Evolutionary conservation across 1,284 basidiomycete species (phyloP).

Genomic region (Moesziomyces globuligerus): DNA sequence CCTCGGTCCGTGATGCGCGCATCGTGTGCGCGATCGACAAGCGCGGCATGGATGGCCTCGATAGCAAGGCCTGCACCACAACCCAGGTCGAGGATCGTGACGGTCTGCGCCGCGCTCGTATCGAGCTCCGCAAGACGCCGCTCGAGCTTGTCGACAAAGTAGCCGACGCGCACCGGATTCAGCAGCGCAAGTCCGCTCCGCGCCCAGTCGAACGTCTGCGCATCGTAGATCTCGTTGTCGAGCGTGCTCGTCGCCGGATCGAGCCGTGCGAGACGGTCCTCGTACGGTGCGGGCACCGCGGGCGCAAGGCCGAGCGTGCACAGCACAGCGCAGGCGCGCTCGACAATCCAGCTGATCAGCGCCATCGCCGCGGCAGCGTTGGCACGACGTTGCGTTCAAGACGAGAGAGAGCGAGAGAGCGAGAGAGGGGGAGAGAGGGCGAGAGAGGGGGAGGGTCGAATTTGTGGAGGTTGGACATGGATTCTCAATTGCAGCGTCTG

Average conservation of each 20-base stretch:
- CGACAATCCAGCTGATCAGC: conserved; percentile 6
- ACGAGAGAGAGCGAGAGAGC: not conserved
- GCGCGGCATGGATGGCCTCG: conserved; percentile 35
- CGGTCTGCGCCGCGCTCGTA: not conserved
- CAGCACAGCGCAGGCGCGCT: conserved; percentile 23
- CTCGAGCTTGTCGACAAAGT: conserved; percentile 40
- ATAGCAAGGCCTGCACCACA: conserved; percentile 47
- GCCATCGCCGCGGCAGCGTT: not conserved
- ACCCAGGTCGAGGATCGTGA: conserved; percentile 38
- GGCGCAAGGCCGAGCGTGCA: conserved; percentile 30
- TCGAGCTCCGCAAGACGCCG: not conserved
- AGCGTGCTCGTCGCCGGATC: conserved; percentile 50
- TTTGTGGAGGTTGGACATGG: no score
- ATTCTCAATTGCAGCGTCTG: no score
- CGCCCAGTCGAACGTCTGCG: conserved; percentile 34
- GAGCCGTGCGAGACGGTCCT: conserved; percentile 60
- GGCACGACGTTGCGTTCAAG: not conserved
- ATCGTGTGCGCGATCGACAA: not conserved
- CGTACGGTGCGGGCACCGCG: conserved; percentile 47
- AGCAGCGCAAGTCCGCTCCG: conserved; percentile 24
- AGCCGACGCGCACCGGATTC: conserved; percentile 41
- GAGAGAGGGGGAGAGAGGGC: not conserved
- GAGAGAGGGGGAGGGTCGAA: no score
- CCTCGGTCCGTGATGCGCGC: not conserved
- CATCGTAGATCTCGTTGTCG: conserved; percentile 47